Evolutionary conservation across 306 rosid species (phyloP), one percentile per base, ranked within the genome.

Genomic region (Sechiopsis laciniata): DNA sequence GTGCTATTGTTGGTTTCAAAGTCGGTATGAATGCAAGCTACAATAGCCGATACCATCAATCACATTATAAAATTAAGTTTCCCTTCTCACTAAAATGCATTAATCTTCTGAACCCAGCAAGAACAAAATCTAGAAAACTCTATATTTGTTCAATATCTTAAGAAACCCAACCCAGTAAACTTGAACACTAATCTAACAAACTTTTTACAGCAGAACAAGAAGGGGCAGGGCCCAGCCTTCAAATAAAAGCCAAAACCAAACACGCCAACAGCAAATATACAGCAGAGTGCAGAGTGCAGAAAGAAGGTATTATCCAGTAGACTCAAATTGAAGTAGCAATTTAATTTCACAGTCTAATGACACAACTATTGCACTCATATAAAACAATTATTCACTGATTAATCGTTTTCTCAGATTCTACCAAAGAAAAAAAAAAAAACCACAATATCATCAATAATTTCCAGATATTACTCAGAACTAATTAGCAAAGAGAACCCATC

Each of bases 21-120:
- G 72, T 20, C 21, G 19, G 21, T 26, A 67, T 1, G 4, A 14
- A 45, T 4, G 48, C 53, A 5, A 9, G 9, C 24, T 42, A 19
- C 10, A 40, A 66, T 19, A 45, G 17, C 32, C 19, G 24, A 9
- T 63, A 14, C 32, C 53, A 15, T 35, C 72, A 42, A 66, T 40
- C 6, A 66, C 20, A 66, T 45, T 2, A 20, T 66, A 42, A 42
- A 2, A 66, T 45, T 11, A 11, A 42, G 12, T 66, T 53, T 42
- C 8, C 72, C 72, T 42, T 45, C 17, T 6, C 52, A 67, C 19
- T 9, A 67, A 66, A 46, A 46, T 48, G 32, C 12, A 46, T 45
- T 6, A 46, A 21, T 22, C 73, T 67, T 67, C 13, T 67, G 13
- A 67, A 67, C n/a, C 37, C 37, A 46, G 73, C 12, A 67, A 26